Base-by-base conservation (phyloP, 192 early-diverging fungal species). In the Coemansia sp. region DNA sequence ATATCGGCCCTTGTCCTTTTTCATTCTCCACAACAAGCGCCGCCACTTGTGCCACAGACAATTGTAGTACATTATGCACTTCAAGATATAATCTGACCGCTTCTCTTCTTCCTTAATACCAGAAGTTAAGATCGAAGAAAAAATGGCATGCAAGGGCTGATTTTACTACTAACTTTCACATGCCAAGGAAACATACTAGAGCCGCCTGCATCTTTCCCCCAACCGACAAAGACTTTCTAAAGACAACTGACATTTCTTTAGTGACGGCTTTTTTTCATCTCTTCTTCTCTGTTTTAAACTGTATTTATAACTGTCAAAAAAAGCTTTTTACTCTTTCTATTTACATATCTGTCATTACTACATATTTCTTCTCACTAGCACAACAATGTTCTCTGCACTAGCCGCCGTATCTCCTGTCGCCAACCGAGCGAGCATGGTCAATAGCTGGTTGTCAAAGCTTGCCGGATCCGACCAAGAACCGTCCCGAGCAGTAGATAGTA, bases 391-490 rank as follows among this genome's bases (percentile, higher is more conserved):
- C 16, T 55, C 54, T 31, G 54, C 54, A 9, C 11, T 55, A 31
- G 54, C 54, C 54, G 54, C 54, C 11, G 42, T 42, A 43, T 65
- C 63, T 27, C 34, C 63, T 24, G 24, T 46, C 18, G 42, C 42
- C 42, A 65, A 65, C 24, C 36, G 63, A 16, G n/a, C 34, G 13
- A 65, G 34, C 3, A 40, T 29, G 24, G 63, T 65, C 36, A 65
- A 65, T 11, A 38, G 43, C 43, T 65, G 63, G 63, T 10, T 65
- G 16, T 44, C 63, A 40, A 65, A 65, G 27, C 33, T 65, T 7
- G 36, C 63, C 10, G 31, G 61, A 40, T 63, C 61, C 38, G 63
- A 65, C 63, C 41, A 29, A n/a, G 63, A 65, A 22, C 63, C 43
- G 13, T 22, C 42, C 41, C n/a, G 34, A 15, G 34, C 11, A 38